Evolutionary conservation across 805 yeast species (phyloP), one percentile per base, ranked within the genome.

Genomic region (Nakazawaea ishiwadae): DNA sequence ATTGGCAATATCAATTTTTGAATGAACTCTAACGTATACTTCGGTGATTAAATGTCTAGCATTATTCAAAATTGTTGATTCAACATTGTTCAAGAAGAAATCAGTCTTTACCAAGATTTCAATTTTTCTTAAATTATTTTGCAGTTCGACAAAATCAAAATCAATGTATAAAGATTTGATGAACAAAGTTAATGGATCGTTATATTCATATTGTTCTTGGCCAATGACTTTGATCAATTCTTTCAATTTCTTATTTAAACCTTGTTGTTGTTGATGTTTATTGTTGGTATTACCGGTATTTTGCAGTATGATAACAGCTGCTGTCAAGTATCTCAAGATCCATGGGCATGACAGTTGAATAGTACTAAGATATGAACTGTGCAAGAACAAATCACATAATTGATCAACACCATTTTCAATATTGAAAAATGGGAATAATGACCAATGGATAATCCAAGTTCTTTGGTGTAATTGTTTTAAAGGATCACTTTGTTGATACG

Each of bases 271-370:
- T 44, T 56, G 39, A 50, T 51, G 51, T 49, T 60, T 56, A 40
- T 60, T 59, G n/a, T n/a, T n/a, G n/a, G n/a, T n/a, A n/a, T n/a
- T n/a, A n/a, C n/a, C n/a, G n/a, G n/a, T n/a, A n/a, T n/a, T n/a
- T n/a, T 67, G 55, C 6, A 30, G 5, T n/a, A 32, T 37, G 33
- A 69, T 62, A 39, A 79, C 80, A n/a, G 83, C 81, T 21, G 75
- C 82, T 19, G 77, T 73, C 42, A 81, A 58, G 54, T 81, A 81
- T 53, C 87, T 71, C 48, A 80, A 58, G 37, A 81, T 64, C 88
- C 88, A 81, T 16, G 87, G 88, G 54, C 81, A 73, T 7, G 83
- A 68, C 24, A 84, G 83, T 61, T 81, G 86, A 54, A 81, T 80
- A 2, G 85, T 73, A 44, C 80, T 74, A 46, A 81, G 59, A 57